These are phyloP conservation scores for barrel medic (Medicago truncatula) DNA, from an alignment of 306 rosid genomes.

Conservation along the genomic window DNA sequence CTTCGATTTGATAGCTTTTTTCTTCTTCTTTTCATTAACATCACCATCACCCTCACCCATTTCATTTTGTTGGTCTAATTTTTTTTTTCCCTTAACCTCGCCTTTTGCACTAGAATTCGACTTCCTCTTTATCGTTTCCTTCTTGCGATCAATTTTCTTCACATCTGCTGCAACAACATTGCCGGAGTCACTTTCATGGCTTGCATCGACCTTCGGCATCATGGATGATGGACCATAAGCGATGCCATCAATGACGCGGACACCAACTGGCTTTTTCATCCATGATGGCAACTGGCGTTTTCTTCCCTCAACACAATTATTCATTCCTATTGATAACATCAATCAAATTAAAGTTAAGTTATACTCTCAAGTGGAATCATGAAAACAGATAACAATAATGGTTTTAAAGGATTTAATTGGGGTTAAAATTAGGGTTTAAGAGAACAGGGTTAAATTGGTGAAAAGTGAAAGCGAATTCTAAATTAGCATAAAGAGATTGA, in stretches of 20 bases:
- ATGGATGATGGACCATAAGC: constrained; percentile 60
- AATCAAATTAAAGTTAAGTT: background rate
- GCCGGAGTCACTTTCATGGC: constrained; percentile 41
- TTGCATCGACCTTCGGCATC: constrained; percentile 56
- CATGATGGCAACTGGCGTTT: constrained; percentile 73
- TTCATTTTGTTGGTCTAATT: constrained; percentile 39
- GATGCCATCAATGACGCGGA: too few relatives aligned
- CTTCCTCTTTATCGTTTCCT: constrained; percentile 44
- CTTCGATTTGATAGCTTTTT: constrained; percentile 25
- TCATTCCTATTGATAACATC: constrained; percentile 39
- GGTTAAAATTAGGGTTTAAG: constrained; percentile 39
- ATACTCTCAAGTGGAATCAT: constrained; percentile 15
- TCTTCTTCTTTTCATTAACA: constrained; percentile 45
- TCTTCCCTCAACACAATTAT: constrained; percentile 50
- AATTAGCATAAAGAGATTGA: background rate
- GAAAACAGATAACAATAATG: background rate
- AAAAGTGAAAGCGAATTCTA: constrained; percentile 8
- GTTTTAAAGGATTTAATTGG: background rate
- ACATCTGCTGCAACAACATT: constrained; percentile 41
- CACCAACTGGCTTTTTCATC: constrained; percentile 47
- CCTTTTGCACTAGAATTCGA: constrained; percentile 41
- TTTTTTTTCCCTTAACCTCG: constrained; percentile 47
- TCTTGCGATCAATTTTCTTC: constrained; percentile 35
- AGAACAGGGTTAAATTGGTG: background rate
- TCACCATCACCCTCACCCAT: constrained; percentile 6